Evolutionary conservation across 2,329 filamentous ascomycete genomes (phyloP).

Genomic region (Colletotrichum sp.): DNA sequence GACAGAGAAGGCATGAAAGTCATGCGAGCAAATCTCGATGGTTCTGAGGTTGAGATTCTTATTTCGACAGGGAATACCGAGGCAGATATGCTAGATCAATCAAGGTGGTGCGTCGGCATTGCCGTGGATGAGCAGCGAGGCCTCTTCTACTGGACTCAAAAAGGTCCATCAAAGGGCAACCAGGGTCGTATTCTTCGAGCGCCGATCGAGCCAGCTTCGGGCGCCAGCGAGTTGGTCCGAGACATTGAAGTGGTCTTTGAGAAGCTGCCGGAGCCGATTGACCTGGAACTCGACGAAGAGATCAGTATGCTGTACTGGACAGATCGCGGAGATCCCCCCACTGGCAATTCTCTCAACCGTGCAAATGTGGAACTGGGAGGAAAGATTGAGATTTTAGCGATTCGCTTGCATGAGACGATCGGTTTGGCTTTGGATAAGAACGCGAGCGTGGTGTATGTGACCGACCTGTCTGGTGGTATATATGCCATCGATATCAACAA

Average conservation of each 20-base stretch:
- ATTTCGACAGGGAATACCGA: background rate
- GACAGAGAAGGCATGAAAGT: conserved; percentile 8
- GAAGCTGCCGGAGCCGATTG: background rate
- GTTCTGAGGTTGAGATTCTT: background rate
- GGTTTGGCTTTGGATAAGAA: background rate
- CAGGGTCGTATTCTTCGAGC: background rate
- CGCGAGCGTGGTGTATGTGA: background rate
- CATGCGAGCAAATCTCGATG: conserved; percentile 1
- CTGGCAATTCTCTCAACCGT: background rate
- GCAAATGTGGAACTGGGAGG: background rate
- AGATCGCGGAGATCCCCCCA: conserved; percentile 3
- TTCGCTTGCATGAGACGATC: background rate
- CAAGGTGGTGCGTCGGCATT: background rate
- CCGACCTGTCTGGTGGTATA: background rate
- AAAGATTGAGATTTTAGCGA: background rate
- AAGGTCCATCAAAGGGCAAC: background rate
- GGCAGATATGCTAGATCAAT: background rate
- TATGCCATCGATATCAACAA: background rate
- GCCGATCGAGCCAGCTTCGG: background rate
- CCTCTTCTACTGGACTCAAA: conserved; percentile 3
- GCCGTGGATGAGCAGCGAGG: background rate
- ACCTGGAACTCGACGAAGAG: background rate
- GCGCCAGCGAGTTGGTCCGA: too few species aligned
- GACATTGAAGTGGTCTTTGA: background rate
- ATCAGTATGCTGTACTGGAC: background rate